Conservation (phyloP, 345 rosid genomes). For the Dipteronia sinensis region DNA sequence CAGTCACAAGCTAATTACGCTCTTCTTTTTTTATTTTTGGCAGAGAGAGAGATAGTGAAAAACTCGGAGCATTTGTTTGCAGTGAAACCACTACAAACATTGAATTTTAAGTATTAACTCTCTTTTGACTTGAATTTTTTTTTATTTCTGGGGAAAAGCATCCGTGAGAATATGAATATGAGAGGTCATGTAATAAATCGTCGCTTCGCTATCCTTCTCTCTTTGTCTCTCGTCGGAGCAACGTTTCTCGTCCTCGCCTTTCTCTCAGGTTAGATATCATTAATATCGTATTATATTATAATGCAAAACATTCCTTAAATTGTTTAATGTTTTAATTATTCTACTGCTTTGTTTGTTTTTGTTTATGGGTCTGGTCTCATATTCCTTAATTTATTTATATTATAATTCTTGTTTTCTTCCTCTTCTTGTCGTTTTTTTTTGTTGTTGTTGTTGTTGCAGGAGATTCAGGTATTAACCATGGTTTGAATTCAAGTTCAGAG, state of each 20-base stretch:
- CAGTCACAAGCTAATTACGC: background rate
- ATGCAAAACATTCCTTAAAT: constrained; percentile 16
- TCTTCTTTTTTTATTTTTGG: background rate
- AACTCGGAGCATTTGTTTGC: background rate
- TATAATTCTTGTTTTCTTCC: constrained; percentile 13
- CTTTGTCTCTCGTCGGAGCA: constrained; percentile 19
- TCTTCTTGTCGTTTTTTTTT: constrained; percentile 13
- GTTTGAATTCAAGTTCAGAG: constrained; percentile 8
- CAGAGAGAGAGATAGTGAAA: constrained; percentile 6
- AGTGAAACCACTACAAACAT: constrained; percentile 7
- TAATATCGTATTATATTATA: background rate
- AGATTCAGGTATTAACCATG: background rate
- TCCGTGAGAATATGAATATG: constrained; percentile 22
- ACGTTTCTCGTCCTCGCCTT: constrained; percentile 16
- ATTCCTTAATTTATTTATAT: background rate
- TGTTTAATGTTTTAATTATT: constrained; percentile 5
- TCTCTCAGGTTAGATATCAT: constrained; percentile 23
- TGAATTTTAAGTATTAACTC: too few relatives aligned
- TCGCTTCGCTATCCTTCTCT: constrained; percentile 21
- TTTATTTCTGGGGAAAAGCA: background rate
- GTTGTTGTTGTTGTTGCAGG: constrained; percentile 20
- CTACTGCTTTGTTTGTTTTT: background rate
- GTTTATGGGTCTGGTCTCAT: background rate
- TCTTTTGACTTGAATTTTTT: background rate
- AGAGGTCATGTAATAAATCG: constrained; percentile 15